Conservation (phyloP, 208 protist species). For the Vickermania spadyakhi region DNA sequence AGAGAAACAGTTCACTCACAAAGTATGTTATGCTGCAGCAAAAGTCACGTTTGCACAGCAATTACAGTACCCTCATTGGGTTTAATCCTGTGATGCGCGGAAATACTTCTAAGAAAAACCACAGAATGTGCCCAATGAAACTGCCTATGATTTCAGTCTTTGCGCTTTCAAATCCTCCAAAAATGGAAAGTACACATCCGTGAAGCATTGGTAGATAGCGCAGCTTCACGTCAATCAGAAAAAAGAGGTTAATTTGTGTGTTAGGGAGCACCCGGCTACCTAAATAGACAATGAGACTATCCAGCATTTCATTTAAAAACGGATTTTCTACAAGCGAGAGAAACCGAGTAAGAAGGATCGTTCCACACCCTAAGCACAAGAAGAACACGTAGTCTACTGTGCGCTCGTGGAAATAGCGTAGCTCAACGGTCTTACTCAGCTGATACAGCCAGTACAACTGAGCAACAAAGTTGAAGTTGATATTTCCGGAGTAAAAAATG, state of each 20-base stretch:
- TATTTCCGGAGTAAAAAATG: slow-evolving; percentile 57
- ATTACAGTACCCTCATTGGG: slow-evolving; percentile 35
- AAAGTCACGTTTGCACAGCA: slow-evolving; percentile 18
- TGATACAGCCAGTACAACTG: slow-evolving; percentile 59
- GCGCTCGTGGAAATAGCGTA: slow-evolving; percentile 54
- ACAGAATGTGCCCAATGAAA: slow-evolving; percentile 62
- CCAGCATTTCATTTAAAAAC: slow-evolving; percentile 46
- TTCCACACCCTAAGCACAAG: slow-evolving; percentile 23
- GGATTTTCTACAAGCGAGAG: slow-evolving; percentile 33
- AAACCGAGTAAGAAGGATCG: slow-evolving; percentile 42
- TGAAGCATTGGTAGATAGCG: slow-evolving; percentile 41
- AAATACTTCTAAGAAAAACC: slow-evolving; percentile 81
- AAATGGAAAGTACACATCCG: slow-evolving; percentile 24
- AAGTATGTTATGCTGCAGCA: neutral
- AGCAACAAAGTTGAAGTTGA: slow-evolving; percentile 41
- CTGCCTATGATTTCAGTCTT: slow-evolving; percentile 32
- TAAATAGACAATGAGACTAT: slow-evolving; percentile 57
- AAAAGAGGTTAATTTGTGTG: slow-evolving; percentile 40
- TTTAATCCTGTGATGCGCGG: slow-evolving; percentile 69
- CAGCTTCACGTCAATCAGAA: slow-evolving; percentile 36
- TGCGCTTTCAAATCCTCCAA: slow-evolving; percentile 12
- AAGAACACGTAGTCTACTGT: slow-evolving; percentile 60
- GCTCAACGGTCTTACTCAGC: slow-evolving; percentile 50
- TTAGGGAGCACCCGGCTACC: slow-evolving; percentile 51
- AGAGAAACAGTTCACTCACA: too few species aligned